Evolutionary conservation across 345 rosid genomes (phyloP).

Genomic region (Reutealis trisperma): DNA sequence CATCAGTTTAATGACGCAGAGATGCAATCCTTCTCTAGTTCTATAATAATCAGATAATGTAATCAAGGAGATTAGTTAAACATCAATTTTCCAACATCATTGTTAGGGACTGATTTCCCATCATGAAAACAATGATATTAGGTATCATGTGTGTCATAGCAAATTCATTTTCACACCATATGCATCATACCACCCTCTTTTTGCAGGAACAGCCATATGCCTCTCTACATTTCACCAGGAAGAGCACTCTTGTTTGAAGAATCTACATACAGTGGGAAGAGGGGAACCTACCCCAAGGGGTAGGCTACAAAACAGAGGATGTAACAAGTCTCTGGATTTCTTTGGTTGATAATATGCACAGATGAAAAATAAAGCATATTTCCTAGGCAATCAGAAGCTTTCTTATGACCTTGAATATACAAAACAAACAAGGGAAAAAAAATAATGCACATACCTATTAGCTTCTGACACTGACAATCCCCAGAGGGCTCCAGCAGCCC

Average conservation of each 20-base stretch:
- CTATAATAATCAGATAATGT: background rate
- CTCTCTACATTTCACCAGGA: background rate
- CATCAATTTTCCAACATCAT: background rate
- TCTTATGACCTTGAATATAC: background rate
- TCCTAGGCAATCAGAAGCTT: background rate
- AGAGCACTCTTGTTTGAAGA: conserved; percentile 10
- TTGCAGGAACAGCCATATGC: background rate
- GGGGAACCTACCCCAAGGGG: background rate
- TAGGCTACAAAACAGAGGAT: background rate
- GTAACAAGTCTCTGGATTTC: background rate
- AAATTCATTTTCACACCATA: conserved; percentile 1
- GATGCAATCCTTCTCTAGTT: background rate
- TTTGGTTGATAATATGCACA: background rate
- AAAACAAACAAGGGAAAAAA: background rate
- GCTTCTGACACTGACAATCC: conserved; percentile 94
- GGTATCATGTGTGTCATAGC: background rate
- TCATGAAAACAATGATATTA: background rate
- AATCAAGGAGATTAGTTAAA: background rate
- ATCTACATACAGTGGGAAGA: background rate
- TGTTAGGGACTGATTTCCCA: background rate
- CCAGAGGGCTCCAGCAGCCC: conserved; percentile 99
- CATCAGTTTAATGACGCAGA: background rate
- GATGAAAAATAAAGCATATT: conserved; percentile 1
- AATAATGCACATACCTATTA: conserved; percentile 54
- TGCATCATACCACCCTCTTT: background rate